Base-by-base conservation (phyloP, 768 basidiomycete genomes). In the Agaricus blazei region DNA sequence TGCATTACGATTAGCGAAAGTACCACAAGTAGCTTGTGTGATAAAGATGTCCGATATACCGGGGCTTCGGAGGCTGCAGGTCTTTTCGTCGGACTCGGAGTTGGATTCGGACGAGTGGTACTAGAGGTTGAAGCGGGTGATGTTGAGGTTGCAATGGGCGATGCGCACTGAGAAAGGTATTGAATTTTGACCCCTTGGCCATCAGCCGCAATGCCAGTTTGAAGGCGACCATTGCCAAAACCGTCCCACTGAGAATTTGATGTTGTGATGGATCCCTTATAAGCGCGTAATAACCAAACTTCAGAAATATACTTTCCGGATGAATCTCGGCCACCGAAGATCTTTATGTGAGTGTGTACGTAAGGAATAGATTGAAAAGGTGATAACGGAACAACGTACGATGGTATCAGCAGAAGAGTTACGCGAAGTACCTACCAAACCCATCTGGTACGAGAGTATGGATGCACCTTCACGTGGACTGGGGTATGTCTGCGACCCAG, bases 261-360 rank as follows among this genome's bases (percentile, higher is more conserved):
- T n/a, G 77, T 59, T n/a, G 78, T 78, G 53, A 88, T 63, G 31
- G 76, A 67, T n/a, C 75, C 85, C 58, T 77, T 75, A 67, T 91
- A 92, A 3, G 87, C 80, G 51, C 90, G 75, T 58, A 93, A 74
- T 7, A 93, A 66, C 90, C 90, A 93, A 9, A 93, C 64, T 54
- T 93, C 90, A 40, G 82, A 78, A 3, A 90, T 73, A 63, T 88
- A 84, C 26, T 73, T 80, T 12, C 90, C 90, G 53, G 71, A 65
- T 43, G 74, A 72, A 64, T 90, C 88, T 60, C 79, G 78, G 40
- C 90, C 90, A 34, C 90, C 90, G 59, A 90, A 93, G 9, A 92
- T 68, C 78, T 79, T 58, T 27, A 31, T 50, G 48, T 48, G 26
- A n/a, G 57, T 27, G 41, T 50, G 48, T 48, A n/a, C n/a, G 54